phyloP scores from a whole-genome alignment of 108 stramenopile species.

The Fragilaria crotonensis region DNA sequence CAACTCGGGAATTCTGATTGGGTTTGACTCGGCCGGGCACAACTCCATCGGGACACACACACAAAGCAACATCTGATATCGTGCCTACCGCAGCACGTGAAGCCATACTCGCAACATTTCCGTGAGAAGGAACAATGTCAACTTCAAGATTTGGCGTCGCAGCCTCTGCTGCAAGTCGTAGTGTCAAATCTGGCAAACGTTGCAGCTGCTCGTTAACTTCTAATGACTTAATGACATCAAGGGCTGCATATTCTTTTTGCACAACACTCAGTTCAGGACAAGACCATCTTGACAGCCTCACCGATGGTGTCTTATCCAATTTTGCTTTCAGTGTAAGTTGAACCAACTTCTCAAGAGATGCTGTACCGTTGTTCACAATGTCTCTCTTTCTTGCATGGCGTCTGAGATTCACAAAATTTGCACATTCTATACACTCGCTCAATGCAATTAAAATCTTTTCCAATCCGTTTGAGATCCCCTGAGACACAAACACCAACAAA shows the following conservation, averaged over 20 bases:
- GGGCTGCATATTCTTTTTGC: slow-evolving; percentile 12
- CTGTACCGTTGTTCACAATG: slow-evolving; percentile 17
- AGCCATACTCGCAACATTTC: slow-evolving; percentile 24
- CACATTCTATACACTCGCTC: slow-evolving; percentile 1
- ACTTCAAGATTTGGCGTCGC: slow-evolving; percentile 7
- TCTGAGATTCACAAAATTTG: slow-evolving; percentile 18
- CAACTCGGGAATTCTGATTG: too few relatives aligned
- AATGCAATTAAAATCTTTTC: slow-evolving; percentile 19
- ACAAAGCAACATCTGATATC: neutral
- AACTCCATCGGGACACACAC: slow-evolving; percentile 12
- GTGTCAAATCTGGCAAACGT: slow-evolving; percentile 19
- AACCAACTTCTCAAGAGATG: slow-evolving; percentile 5
- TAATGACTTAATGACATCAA: slow-evolving; percentile 14
- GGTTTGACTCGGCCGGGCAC: neutral
- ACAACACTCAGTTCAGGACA: neutral
- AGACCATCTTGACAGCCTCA: slow-evolving; percentile 13
- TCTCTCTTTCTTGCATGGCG: slow-evolving; percentile 12
- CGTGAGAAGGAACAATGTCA: slow-evolving; percentile 22
- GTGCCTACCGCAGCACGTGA: slow-evolving; percentile 16
- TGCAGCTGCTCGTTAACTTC: slow-evolving; percentile 5
- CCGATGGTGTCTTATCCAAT: slow-evolving; percentile 7
- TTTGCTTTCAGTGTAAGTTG: slow-evolving; percentile 6
- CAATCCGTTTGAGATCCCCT: slow-evolving; percentile 22
- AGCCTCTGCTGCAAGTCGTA: slow-evolving; percentile 7
- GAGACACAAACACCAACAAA: slow-evolving; percentile 19